Conservation (phyloP, 345 rosid genomes). For the Corchorus olitorius region DNA sequence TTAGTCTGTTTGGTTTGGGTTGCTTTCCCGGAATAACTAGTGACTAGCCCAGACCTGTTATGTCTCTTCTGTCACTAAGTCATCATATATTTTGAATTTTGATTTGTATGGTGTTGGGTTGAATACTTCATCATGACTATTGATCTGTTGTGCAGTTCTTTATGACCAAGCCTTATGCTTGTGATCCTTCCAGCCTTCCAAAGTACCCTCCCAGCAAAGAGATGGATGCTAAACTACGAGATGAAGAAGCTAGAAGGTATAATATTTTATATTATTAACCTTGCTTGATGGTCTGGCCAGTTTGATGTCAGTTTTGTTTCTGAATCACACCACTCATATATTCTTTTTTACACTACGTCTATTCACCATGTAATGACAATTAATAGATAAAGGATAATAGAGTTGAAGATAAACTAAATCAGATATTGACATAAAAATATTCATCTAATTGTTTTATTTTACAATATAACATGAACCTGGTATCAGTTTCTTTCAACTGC, state of each 20-base stretch:
- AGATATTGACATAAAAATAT: not conserved
- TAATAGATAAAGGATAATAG: not conserved
- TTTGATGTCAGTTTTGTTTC: constrained; percentile 12
- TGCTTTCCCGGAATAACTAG: constrained; percentile 8
- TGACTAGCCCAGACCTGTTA: not conserved
- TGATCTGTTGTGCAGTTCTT: constrained; percentile 60
- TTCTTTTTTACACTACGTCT: not conserved
- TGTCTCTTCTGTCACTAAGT: not conserved
- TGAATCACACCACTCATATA: not conserved
- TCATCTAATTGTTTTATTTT: not conserved
- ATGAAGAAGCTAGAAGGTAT: constrained; percentile 87
- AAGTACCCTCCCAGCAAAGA: constrained; percentile 85
- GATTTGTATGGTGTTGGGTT: constrained; percentile 4
- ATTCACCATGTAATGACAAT: constrained; percentile 3
- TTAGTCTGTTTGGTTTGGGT: not conserved
- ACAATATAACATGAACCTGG: not conserved
- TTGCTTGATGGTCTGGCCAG: not conserved
- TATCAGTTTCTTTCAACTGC: not conserved
- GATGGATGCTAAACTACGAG: constrained; percentile 79
- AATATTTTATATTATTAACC: not conserved
- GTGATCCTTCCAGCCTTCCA: constrained; percentile 81
- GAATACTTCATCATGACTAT: not conserved
- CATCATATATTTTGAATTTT: not conserved
- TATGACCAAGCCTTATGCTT: constrained; percentile 65
- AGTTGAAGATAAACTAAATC: not conserved